These are phyloP conservation scores for Ganoderma multipileum DNA, from an alignment of 1,284 basidiomycete genomes.

Conservation along the genomic window DNA sequence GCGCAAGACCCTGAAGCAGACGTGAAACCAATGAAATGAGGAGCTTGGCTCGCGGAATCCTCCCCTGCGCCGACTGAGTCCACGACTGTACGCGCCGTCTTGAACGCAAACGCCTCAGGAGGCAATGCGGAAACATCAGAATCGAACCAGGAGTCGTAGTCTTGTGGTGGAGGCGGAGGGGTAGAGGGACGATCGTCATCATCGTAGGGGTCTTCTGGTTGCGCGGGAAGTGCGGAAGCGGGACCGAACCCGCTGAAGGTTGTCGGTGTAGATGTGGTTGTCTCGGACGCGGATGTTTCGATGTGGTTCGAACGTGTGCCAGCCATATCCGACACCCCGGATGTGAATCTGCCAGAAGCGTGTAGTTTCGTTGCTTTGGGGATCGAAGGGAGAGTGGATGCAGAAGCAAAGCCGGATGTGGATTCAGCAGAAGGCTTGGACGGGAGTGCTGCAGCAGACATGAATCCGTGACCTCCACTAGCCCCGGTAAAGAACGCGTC, in stretches of 20 bases:
- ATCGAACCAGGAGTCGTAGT: slow-evolving; percentile 66
- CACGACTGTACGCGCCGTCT: slow-evolving; percentile 33
- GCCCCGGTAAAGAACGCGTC: slow-evolving; percentile 20
- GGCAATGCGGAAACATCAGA: slow-evolving; percentile 42
- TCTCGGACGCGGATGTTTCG: background rate
- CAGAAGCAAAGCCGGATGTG: slow-evolving; percentile 26
- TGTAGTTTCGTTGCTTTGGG: background rate
- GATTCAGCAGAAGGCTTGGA: background rate
- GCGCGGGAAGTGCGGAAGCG: slow-evolving; percentile 25
- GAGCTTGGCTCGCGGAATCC: slow-evolving; percentile 18
- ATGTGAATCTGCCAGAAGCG: slow-evolving; percentile 25
- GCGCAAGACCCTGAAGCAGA: slow-evolving; percentile 20
- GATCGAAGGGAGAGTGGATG: slow-evolving; percentile 6
- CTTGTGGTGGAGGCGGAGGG: slow-evolving; percentile 49
- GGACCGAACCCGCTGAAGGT: slow-evolving; percentile 36
- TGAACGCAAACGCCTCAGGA: slow-evolving; percentile 32
- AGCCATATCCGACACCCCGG: slow-evolving; percentile 5
- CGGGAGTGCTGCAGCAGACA: slow-evolving; percentile 17
- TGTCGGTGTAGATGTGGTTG: slow-evolving; percentile 24
- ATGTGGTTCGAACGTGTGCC: background rate
- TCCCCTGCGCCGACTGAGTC: background rate
- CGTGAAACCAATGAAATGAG: slow-evolving; percentile 22
- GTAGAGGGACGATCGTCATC: slow-evolving; percentile 46
- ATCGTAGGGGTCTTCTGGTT: slow-evolving; percentile 12
- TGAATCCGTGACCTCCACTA: slow-evolving; percentile 3